A percentile compares a stretch with the other conserved stretches of the same genome.
Conservation (phyloP, 164 flowering plant species). For the Vitis rotundifolia region DNA sequence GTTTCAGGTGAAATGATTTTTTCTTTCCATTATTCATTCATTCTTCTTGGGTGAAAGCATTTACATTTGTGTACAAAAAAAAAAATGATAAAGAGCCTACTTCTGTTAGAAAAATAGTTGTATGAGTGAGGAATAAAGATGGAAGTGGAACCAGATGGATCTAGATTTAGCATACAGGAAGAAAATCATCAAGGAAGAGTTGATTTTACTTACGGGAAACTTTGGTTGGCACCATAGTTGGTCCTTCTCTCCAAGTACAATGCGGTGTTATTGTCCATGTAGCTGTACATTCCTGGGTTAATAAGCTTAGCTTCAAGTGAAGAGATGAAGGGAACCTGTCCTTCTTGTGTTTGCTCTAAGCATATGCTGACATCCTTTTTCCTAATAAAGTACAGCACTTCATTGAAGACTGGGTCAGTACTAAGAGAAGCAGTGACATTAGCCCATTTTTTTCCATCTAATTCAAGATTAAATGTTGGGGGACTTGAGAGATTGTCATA, state of each 20-base stretch:
- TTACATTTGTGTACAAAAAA: too few species aligned
- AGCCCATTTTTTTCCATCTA: constrained; percentile 13
- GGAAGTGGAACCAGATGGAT: too few species aligned
- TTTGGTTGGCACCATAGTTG: constrained; percentile 6
- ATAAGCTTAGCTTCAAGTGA: neutral
- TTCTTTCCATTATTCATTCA: too few species aligned
- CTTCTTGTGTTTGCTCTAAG: neutral
- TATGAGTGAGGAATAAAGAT: too few species aligned
- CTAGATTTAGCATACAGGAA: too few species aligned
- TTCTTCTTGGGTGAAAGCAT: too few species aligned
- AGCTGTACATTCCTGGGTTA: too few species aligned
- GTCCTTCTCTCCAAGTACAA: constrained; percentile 8
- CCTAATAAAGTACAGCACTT: neutral
- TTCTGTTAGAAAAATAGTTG: too few species aligned
- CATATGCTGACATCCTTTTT: constrained; percentile 1
- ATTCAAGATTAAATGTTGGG: constrained; percentile 14
- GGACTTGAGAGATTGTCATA: constrained; percentile 19
- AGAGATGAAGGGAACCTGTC: constrained; percentile 13
- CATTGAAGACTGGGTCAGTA: constrained; percentile 2
- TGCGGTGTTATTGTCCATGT: neutral
- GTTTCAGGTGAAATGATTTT: too few species aligned
- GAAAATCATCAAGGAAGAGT: too few species aligned
- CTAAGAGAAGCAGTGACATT: constrained; percentile 8
- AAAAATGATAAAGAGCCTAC: too few species aligned
- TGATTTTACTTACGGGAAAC: too few species aligned